phyloP scores from a whole-genome alignment of 2,329 filamentous ascomycete species.

The Aureobasidium sp. region DNA sequence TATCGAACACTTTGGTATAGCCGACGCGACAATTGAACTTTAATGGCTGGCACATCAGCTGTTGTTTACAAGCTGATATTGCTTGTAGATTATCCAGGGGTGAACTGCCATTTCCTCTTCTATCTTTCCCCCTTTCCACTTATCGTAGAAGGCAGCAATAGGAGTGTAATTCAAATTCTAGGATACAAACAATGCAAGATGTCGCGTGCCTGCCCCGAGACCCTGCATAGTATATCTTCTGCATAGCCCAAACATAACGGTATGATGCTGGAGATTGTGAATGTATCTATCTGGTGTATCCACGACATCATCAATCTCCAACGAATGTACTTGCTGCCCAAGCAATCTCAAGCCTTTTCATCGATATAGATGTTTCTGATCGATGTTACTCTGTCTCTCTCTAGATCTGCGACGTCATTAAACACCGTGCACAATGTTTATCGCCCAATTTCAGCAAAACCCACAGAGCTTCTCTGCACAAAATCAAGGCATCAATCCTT shows the following conservation, averaged over 20 bases:
- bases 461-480: not conserved
- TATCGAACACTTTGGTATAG: not conserved
- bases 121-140: not conserved
- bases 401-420: constrained; percentile 9
- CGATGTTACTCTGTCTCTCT: not conserved
- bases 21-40: not conserved
- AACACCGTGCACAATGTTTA: not conserved
- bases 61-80: not conserved
- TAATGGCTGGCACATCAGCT: not conserved
- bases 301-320: not conserved
- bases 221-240: not conserved
- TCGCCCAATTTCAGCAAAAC: not conserved
- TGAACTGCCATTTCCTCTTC: not conserved
- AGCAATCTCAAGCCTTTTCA: not conserved
- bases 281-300: not conserved
- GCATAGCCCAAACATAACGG: not conserved
- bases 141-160: not conserved
- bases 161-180: not conserved
- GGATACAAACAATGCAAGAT: not conserved
- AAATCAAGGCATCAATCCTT: constrained; percentile 2
- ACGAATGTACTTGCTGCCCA: not conserved
- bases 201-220: not conserved
- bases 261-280: not conserved
- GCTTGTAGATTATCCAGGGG: not conserved
- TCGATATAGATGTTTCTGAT: not conserved